phyloP scores from a whole-genome alignment of 2,329 filamentous ascomycete species.

The Penicillium paneum region DNA sequence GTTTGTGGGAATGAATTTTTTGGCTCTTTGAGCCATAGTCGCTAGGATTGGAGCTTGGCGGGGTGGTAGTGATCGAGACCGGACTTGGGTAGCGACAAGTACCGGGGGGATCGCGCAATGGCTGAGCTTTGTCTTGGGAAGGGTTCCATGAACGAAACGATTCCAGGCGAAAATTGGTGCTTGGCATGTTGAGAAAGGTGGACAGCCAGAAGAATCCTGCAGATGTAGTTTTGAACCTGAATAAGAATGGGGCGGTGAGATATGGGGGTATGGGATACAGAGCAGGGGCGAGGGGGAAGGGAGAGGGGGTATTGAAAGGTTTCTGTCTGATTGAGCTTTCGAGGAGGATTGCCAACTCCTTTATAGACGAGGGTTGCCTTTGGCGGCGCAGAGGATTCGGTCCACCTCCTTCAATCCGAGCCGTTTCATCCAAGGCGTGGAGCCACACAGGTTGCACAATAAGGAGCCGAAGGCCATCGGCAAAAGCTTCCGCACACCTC shows the following conservation, averaged over 20 bases:
- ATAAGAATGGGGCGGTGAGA: background rate
- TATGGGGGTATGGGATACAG: background rate
- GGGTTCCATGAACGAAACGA: conserved; percentile 11
- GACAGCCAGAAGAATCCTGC: background rate
- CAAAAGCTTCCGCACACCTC: background rate
- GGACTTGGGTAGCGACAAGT: conserved; percentile 12
- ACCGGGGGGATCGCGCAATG: background rate
- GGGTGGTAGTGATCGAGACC: conserved; percentile 9
- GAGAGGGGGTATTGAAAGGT: background rate
- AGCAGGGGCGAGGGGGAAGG: background rate
- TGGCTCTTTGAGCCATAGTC: background rate
- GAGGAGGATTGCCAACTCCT: background rate
- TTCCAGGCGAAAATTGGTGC: conserved; percentile 8
- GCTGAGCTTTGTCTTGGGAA: conserved; percentile 10
- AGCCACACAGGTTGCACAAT: background rate
- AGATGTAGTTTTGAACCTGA: background rate
- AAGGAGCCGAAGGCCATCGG: background rate
- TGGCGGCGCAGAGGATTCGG: background rate
- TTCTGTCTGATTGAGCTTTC: background rate
- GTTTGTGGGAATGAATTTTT: conserved; percentile 4
- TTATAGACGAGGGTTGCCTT: conserved; percentile 1
- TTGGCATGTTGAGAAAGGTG: conserved; percentile 3
- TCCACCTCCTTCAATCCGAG: background rate
- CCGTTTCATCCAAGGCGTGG: background rate
- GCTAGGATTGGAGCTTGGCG: conserved; percentile 1